Conservation (phyloP, 2,329 filamentous ascomycete genomes). For the Pyrenochaeta sp. region DNA sequence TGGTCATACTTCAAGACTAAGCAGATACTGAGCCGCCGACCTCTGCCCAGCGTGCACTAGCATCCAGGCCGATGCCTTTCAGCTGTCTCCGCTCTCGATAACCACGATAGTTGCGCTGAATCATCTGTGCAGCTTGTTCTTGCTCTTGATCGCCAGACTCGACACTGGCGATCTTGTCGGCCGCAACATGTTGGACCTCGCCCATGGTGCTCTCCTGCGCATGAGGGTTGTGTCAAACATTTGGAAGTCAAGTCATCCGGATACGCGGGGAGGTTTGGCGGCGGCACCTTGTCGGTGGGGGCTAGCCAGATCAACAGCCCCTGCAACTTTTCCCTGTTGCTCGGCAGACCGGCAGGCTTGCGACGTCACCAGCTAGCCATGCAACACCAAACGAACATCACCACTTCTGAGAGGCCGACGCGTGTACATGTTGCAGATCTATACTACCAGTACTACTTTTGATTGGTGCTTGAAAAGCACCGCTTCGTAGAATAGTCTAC, state of each 20-base stretch:
- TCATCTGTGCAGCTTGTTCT: slow-evolving; percentile 44
- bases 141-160: slow-evolving; percentile 23
- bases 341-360: neutral
- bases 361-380: neutral
- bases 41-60: slow-evolving; percentile 75
- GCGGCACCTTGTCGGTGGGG: slow-evolving; percentile 11
- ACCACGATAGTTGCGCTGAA: slow-evolving; percentile 75
- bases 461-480: too few relatives aligned
- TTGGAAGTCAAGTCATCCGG: slow-evolving; percentile 1
- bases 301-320: slow-evolving; percentile 7
- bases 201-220: slow-evolving; percentile 14
- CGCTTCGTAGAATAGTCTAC: too few relatives aligned
- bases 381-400: neutral
- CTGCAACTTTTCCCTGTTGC: neutral
- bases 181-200: slow-evolving; percentile 15
- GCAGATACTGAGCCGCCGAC: slow-evolving; percentile 55
- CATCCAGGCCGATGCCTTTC: slow-evolving; percentile 71
- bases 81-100: slow-evolving; percentile 77
- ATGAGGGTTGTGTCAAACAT: slow-evolving; percentile 13
- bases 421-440: neutral
- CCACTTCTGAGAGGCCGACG: too few relatives aligned
- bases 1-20: neutral
- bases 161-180: slow-evolving; percentile 1
- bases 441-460: too few relatives aligned
- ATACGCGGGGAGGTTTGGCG: slow-evolving; percentile 14